Evolutionary conservation across 1,284 basidiomycete species (phyloP), one percentile per base, ranked within the genome.

Genomic region (Taiwanofungus camphoratus): DNA sequence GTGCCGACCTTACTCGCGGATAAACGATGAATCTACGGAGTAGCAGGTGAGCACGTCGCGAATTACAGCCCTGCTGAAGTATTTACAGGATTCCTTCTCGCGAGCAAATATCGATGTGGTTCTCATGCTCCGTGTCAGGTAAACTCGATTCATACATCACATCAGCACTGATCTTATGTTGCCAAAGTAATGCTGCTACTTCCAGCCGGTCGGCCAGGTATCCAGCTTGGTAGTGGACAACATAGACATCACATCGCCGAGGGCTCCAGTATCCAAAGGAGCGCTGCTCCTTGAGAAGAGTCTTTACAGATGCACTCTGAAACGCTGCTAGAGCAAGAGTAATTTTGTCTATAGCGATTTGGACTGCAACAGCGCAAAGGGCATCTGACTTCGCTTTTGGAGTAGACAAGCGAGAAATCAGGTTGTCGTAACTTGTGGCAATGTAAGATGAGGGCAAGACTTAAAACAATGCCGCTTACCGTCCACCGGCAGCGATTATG

Each of bases 191-290:
- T 2, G 84, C 69, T 6, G 81, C 84, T 12, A 92, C 73, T 55
- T 92, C 87, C 16, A 92, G 71, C 22, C 90, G 74, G 39, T 89
- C 86, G 48, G 81, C 74, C 20, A 92, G 65, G 54, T 82, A 74
- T 9, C 88, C 88, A 1, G 79, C 71, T 43, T 87, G 81, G 52
- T 86, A 88, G 0, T 86, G 87, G 13, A 90, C 80, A 12, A 93
- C 71, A 51, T 90, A 91, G 12, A 90, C 87, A 51, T 90, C 90
- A 52, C 89, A 92, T 30, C 89, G 73, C 11, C 88, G 75, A 15
- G 90, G 87, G 59, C 86, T 88, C 84, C 87, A 92, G 51, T 80
- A 87, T 0, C 90, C 90, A 50, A 92, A 92, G 0, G 87, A 89
- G 13, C 81, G 77, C 48, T 83, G 76, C 57, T 91, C 86, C 57